Conservation (phyloP, 345 rosid species). For the Triadica sebifera region DNA sequence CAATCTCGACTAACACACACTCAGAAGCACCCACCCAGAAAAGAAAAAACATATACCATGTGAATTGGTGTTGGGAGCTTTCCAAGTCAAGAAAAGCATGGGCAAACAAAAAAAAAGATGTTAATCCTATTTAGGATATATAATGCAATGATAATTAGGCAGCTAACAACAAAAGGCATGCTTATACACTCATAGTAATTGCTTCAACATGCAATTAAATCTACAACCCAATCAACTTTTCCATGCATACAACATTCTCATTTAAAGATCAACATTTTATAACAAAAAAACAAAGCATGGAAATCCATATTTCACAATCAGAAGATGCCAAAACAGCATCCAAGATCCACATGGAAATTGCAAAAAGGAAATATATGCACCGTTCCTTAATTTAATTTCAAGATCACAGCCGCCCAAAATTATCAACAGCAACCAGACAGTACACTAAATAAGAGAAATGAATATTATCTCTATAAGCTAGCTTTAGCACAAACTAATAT, state of each 20-base stretch:
- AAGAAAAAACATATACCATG: no score
- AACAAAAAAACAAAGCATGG: no score
- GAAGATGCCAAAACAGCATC: neutral
- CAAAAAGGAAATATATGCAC: neutral
- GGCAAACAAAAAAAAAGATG: neutral
- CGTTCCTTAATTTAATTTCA: neutral
- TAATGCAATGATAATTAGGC: neutral
- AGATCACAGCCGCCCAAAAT: neutral
- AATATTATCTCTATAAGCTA: no score
- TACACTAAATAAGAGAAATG: no score
- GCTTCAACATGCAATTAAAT: neutral
- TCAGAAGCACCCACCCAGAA: no score
- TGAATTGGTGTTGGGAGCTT: no score
- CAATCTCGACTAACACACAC: no score
- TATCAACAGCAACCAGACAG: neutral
- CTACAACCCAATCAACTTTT: no score
- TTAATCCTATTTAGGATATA: neutral
- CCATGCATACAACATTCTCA: neutral
- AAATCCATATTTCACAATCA: neutral
- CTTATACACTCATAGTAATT: neutral
- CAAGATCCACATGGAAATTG: neutral
- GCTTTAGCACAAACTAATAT: neutral
- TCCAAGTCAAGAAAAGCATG: no score
- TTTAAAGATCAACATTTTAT: neutral
- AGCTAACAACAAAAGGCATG: neutral